Base-by-base conservation (phyloP, 176 grass and related monocot species). In the Paspalum vaginatum region DNA sequence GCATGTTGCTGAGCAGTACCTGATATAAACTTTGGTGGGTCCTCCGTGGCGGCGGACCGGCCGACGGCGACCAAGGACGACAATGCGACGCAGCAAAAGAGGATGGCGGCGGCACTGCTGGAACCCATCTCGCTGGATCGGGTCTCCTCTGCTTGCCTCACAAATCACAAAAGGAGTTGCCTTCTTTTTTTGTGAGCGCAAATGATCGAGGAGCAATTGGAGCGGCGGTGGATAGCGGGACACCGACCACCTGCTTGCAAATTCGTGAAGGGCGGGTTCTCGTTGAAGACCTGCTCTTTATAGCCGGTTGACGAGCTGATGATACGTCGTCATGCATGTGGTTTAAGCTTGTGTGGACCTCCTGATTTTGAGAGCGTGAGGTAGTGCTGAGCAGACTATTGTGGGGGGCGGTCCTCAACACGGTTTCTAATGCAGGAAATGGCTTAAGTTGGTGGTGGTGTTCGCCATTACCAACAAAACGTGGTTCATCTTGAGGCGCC, bases 121-220 rank as follows among this genome's bases (percentile, higher is more conserved):
- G 65, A 50, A 61, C 44, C 83, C 83, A 78, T 85, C 42, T 60
- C 64, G 37, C 69, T 79, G 2, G 32, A 32, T 32, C 18, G 15
- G 15, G 16, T 51, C 15, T 17, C 46, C 65, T 68, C 37, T n/a
- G 3, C 0, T 59, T 59, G 11, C 1, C 9, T 17, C 61, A 65
- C 76, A 16, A 79, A 52, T 8, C 38, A 26, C 43, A n/a, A 7
- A 59, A 59, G 24, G 9, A 4, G 44, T 12, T 25, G 21, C 20
- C 6, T 18, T 18, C 1, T 21, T 47, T 8, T 17, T 27, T 63
- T 40, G 38, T 0, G 40, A n/a, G 16, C 1, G 41, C 5, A 70
- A n/a, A 21, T 38, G 72, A 21, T 47, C 6, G 18, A 78, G 26
- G 11, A 39, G 76, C n/a, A 38, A 16, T 53, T 15, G 18, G 60